Evolutionary conservation across 2,329 filamentous ascomycete species (phyloP), one percentile per base, ranked within the genome.

Genomic region (Verticillium tricorpus): DNA sequence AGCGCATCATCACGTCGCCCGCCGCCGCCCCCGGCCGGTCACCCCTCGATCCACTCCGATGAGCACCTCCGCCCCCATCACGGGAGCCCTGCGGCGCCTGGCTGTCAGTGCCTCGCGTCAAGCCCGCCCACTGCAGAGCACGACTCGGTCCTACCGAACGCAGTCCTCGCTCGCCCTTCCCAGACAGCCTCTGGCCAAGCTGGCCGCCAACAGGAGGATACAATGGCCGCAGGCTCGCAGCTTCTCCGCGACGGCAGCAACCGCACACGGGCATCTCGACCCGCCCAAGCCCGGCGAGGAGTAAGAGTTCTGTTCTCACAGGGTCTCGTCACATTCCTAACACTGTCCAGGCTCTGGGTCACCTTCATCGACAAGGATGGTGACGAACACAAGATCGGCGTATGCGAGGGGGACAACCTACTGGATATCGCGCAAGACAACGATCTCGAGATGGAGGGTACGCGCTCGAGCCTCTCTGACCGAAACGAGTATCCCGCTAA

Each of bases 371-470:
- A 97, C 76, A 97, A 98, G 77, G 93, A 97, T 22, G 89, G 89
- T 58, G 80, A 85, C 34, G 83, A 88, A 67, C 84, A 91, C 74
- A 91, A 89, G 64, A 86, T 97, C 70, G 87, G 89, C 63, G 94
- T 97, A 9, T 82, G 86, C 15, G 87, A 90, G 69, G 95, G 95
- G 58, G 93, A 97, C 76, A 99, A 99, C 75, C 81, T 99, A 60
- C 83, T 99, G 60, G 94, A 98, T 71, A 94, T 99, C 71, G 95
- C 94, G 25, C 94, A 97, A 74, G 92, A 90, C 56, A 86, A 98
- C 76, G 94, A 98, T 72, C 81, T 99, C 52, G 95, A 99, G 76
- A 98, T 99, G 94, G 95, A 99, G 81, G 93, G 85, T 85, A 73
- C 63, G 45, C 39, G 22, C n/a, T 15, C 19, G 14, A 32, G 22